Evolutionary conservation across 306 rosid species (phyloP).

Genomic region (Phaseolus lunatus): DNA sequence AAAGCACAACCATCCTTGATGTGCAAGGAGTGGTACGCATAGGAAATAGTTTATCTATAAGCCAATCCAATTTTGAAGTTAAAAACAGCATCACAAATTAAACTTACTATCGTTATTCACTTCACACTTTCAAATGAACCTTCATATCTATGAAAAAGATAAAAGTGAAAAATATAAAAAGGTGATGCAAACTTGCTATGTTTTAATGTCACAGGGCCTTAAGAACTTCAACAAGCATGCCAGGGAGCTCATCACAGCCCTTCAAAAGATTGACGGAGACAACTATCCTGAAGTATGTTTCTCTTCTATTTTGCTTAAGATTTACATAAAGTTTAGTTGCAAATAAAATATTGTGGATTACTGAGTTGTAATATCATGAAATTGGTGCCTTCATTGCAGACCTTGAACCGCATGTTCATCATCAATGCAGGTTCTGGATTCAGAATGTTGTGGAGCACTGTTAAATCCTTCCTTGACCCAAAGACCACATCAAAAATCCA

Average conservation of each 20-base stretch:
- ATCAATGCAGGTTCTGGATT: conserved; percentile 98
- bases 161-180: background rate
- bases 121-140: background rate
- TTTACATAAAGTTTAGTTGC: background rate
- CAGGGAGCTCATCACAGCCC: conserved; percentile 69
- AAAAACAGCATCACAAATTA: conserved; percentile 5
- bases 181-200: background rate
- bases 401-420: conserved; percentile 94
- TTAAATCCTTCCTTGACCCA: conserved; percentile 93
- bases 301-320: conserved; percentile 26
- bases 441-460: conserved; percentile 91
- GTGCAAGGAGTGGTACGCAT: conserved; percentile 95
- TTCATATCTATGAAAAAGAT: background rate
- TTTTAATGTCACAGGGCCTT: conserved; percentile 66
- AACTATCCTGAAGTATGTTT: conserved; percentile 84
- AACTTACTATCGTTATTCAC: background rate
- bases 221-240: conserved; percentile 86
- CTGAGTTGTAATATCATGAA: conserved; percentile 41
- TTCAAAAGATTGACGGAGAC: conserved; percentile 87
- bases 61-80: conserved; percentile 1
- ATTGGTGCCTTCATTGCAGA: conserved; percentile 62
- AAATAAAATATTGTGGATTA: conserved; percentile 18
- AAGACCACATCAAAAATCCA: conserved; percentile 87
- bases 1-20: conserved; percentile 93
- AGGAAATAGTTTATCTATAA: background rate